Evolutionary conservation across 352 stramenopile genomes (phyloP).

Genomic region (Phytophthora chlamydospora): DNA sequence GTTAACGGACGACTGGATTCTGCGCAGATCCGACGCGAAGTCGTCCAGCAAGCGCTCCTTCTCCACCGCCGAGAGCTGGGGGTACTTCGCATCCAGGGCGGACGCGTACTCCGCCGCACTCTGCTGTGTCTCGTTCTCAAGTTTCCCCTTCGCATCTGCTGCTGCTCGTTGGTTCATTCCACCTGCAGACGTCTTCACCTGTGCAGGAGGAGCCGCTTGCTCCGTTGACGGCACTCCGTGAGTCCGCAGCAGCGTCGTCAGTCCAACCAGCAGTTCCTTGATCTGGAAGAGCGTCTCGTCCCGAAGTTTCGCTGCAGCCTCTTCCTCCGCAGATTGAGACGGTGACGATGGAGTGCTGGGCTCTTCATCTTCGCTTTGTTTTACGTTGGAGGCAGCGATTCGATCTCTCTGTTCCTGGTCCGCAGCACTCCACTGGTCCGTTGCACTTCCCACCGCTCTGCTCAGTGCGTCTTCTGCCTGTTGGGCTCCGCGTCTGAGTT

Average conservation of each 20-base stretch:
- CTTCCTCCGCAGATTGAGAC: constrained; percentile 6
- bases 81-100: constrained; percentile 48
- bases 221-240: constrained; percentile 11
- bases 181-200: not conserved
- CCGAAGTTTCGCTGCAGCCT: constrained; percentile 26
- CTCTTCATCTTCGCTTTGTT: constrained; percentile 1
- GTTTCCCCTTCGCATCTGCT: constrained; percentile 12
- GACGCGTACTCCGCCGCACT: constrained; percentile 49
- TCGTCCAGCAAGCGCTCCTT: constrained; percentile 57
- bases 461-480: constrained; percentile 28
- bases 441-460: constrained; percentile 25
- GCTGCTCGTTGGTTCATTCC: not conserved
- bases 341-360: not conserved
- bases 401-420: constrained; percentile 25
- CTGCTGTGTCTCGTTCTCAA: constrained; percentile 27
- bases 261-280: constrained; percentile 51
- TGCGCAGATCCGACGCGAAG: constrained; percentile 53
- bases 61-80: constrained; percentile 50
- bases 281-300: constrained; percentile 65
- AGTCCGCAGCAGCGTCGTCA: constrained; percentile 38
- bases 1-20: constrained; percentile 50
- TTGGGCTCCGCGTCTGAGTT: constrained; percentile 25
- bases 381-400: not conserved
- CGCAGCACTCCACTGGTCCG: constrained; percentile 23
- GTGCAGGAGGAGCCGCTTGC: not conserved